Percentiles rank a stretch among this genome's conserved stretches.
phyloP scores from a whole-genome alignment of 2,329 filamentous ascomycete species.

The Aureobasidium uvarum region DNA sequence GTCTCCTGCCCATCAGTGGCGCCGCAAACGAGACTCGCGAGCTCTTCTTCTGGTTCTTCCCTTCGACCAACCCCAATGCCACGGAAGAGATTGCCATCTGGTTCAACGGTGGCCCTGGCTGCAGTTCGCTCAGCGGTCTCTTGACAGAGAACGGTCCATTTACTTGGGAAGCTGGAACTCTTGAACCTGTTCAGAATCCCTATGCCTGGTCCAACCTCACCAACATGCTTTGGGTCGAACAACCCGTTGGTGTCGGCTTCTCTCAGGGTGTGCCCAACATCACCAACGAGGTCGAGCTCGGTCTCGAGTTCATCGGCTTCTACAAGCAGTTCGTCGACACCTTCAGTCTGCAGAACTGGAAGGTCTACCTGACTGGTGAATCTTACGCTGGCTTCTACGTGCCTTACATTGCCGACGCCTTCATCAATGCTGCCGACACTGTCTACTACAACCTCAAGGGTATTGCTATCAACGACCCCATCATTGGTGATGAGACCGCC shows the following conservation, averaged over 20 bases:
- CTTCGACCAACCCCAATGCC: constrained; percentile 46
- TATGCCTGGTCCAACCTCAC: constrained; percentile 61
- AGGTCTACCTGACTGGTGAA: constrained; percentile 56
- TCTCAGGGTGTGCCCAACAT: constrained; percentile 33
- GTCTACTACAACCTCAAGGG: constrained; percentile 38
- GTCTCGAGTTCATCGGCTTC: constrained; percentile 45
- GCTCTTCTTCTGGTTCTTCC: constrained; percentile 54
- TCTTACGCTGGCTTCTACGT: constrained; percentile 58
- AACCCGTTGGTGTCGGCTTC: constrained; percentile 35
- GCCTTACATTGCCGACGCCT: constrained; percentile 57
- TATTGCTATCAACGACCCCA: constrained; percentile 39
- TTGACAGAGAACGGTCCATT: constrained; percentile 48
- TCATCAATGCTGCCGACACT: constrained; percentile 48
- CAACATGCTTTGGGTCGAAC: constrained; percentile 68
- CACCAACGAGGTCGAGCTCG: constrained; percentile 44
- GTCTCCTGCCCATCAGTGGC: constrained; percentile 36
- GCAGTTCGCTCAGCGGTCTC: constrained; percentile 46
- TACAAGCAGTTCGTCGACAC: constrained; percentile 53
- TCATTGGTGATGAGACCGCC: constrained; percentile 43
- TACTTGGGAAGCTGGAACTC: constrained; percentile 46
- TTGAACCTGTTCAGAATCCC: constrained; percentile 45
- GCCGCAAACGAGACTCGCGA: constrained; percentile 30
- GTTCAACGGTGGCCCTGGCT: constrained; percentile 44
- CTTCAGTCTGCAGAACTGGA: constrained; percentile 52
- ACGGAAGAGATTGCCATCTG: constrained; percentile 44